Percentiles rank a stretch among this genome's conserved stretches.
These are phyloP conservation scores for Nemania bipapillata DNA, from an alignment of 2,329 filamentous ascomycete genomes.

Conservation along the genomic window DNA sequence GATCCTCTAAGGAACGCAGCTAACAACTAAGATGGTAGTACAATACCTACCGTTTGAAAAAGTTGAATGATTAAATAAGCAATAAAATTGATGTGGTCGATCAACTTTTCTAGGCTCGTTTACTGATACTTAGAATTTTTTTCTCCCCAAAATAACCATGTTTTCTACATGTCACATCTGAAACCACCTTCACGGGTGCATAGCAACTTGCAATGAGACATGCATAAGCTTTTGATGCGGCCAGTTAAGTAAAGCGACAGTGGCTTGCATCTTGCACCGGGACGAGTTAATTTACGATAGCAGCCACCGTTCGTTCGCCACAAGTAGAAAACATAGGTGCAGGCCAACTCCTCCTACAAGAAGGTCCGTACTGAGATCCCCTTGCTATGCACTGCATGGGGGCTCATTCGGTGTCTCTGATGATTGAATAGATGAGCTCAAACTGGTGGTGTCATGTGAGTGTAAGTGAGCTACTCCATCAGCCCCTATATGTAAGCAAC, in stretches of 20 bases:
- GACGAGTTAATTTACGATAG: too few species aligned
- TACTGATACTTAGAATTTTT: not conserved
- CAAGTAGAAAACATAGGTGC: too few species aligned
- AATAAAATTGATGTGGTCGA: not conserved
- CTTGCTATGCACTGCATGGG: too few species aligned
- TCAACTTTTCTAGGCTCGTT: too few species aligned
- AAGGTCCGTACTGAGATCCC: too few species aligned
- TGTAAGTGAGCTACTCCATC: too few species aligned
- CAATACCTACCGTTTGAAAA: not conserved
- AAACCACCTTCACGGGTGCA: conserved; percentile 2
- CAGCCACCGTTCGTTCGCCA: too few species aligned
- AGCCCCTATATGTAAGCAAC: too few species aligned
- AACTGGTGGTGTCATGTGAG: too few species aligned
- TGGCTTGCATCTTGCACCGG: conserved; percentile 25
- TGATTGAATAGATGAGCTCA: too few species aligned
- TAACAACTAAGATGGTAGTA: not conserved
- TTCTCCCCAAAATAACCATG: conserved; percentile 13
- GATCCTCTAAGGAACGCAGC: not conserved
- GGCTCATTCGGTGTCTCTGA: not conserved
- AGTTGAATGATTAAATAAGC: too few species aligned
- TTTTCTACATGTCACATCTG: conserved; percentile 5
- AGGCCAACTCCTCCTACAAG: too few species aligned
- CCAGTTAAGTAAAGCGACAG: conserved; percentile 16
- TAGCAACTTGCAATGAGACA: conserved; percentile 3
- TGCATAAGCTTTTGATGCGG: conserved; percentile 12